Evolutionary conservation across 2,329 filamentous ascomycete species (phyloP).

Genomic region (Neofusicoccum ribis): DNA sequence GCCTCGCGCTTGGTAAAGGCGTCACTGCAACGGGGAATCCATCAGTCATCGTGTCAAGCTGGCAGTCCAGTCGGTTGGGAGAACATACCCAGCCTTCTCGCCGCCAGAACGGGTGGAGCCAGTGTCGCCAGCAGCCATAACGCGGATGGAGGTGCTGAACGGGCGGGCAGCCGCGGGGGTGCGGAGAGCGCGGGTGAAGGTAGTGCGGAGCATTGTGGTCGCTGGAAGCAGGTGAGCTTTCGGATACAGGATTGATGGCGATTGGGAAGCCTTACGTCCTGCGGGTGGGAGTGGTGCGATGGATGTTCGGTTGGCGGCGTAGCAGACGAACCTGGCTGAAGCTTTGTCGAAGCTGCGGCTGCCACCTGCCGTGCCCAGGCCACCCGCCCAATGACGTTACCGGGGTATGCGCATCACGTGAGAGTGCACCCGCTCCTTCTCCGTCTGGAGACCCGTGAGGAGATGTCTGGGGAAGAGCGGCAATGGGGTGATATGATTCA

Average conservation of each 20-base stretch:
- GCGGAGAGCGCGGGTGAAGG: slow-evolving; percentile 42
- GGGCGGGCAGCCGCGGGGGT: slow-evolving; percentile 38
- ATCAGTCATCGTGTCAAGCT: slow-evolving; percentile 21
- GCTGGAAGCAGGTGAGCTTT: slow-evolving; percentile 12
- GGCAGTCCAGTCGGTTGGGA: not conserved
- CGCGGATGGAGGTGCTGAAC: slow-evolving; percentile 45
- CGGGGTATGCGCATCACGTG: slow-evolving; percentile 9
- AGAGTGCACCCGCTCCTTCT: not conserved
- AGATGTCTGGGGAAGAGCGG: not conserved
- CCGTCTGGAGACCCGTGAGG: slow-evolving; percentile 18
- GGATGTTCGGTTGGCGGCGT: slow-evolving; percentile 21
- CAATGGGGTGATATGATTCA: not conserved
- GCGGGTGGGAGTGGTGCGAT: slow-evolving; percentile 24
- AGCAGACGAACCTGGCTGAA: not conserved
- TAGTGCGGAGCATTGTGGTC: slow-evolving; percentile 38
- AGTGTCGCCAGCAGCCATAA: slow-evolving; percentile 47
- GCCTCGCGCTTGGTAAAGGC: slow-evolving; percentile 90
- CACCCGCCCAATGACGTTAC: slow-evolving; percentile 14
- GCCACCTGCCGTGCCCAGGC: slow-evolving; percentile 4
- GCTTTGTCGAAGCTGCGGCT: slow-evolving; percentile 16
- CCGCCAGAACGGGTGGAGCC: slow-evolving; percentile 44
- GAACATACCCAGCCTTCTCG: slow-evolving; percentile 35
- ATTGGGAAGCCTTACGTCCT: slow-evolving; percentile 6
- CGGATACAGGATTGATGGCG: not conserved
- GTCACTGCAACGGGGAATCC: slow-evolving; percentile 59